Percentiles rank a stretch among this genome's conserved stretches.
Conservation (phyloP, 1,139 yeast genomes). For the Protomyces arabidopsidicola region DNA sequence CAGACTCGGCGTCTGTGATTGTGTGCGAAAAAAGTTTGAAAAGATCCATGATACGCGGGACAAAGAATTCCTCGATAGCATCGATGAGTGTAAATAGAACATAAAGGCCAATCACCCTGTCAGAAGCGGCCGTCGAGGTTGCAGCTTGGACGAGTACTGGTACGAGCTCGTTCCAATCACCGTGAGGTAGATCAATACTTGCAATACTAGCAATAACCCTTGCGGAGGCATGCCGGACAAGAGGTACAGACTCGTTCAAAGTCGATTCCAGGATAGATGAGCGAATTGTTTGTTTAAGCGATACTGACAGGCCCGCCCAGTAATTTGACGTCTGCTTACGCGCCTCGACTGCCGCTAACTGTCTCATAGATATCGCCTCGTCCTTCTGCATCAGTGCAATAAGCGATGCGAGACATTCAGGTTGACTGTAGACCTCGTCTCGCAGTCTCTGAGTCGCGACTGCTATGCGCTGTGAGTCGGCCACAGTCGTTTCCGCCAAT, state of each 20-base stretch:
- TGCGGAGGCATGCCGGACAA: conserved; percentile 82
- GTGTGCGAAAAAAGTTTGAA: conserved; percentile 52
- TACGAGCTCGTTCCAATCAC: conserved; percentile 73
- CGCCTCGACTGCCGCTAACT: conserved; percentile 92
- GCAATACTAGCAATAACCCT: conserved; percentile 87
- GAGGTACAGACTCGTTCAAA: conserved; percentile 58
- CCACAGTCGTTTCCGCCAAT: conserved; percentile 21
- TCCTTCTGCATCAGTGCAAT: conserved; percentile 67
- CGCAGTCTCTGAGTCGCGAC: conserved; percentile 73
- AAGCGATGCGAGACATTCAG: conserved; percentile 72
- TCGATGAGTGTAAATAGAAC: conserved; percentile 75
- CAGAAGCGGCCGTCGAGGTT: conserved; percentile 51
- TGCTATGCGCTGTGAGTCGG: conserved; percentile 46
- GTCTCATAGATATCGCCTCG: conserved; percentile 41
- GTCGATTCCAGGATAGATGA: conserved; percentile 64
- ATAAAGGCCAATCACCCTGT: conserved; percentile 81
- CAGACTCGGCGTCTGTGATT: conserved; percentile 58
- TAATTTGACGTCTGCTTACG: conserved; percentile 70
- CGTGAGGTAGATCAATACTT: conserved; percentile 60
- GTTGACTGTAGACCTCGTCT: conserved; percentile 67
- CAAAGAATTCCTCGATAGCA: conserved; percentile 46
- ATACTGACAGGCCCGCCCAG: conserved; percentile 54
- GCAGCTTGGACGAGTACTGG: conserved; percentile 68
- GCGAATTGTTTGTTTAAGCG: conserved; percentile 58
- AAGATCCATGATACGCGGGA: conserved; percentile 58